Percentiles rank a stretch among this genome's conserved stretches.
These are phyloP conservation scores for Rhizophagus clarus DNA, from an alignment of 192 early-diverging fungal species.

Conservation along the genomic window DNA sequence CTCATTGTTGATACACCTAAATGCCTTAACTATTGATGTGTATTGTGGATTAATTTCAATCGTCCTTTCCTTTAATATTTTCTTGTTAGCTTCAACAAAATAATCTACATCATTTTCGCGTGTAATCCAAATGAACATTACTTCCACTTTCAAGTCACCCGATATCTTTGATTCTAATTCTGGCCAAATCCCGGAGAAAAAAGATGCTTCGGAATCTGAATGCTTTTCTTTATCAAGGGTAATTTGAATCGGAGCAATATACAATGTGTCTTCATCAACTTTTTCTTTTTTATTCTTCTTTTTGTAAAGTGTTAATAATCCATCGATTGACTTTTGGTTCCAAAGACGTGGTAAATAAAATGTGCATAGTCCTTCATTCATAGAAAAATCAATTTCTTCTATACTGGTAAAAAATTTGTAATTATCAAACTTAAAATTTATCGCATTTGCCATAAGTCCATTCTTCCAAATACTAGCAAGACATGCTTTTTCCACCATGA, in stretches of 20 bases:
- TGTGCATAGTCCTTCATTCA: background rate
- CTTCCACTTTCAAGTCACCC: too few species aligned
- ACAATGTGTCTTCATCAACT: too few species aligned
- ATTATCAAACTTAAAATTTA: conserved; percentile 7
- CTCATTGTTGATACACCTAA: background rate
- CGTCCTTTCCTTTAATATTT: background rate
- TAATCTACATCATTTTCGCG: too few species aligned
- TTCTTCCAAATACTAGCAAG: background rate
- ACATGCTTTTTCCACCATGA: conserved; percentile 19
- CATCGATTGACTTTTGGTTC: background rate
- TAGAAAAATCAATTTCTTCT: background rate
- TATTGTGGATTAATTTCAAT: background rate
- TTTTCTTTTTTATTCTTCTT: too few species aligned
- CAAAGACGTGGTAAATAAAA: conserved; percentile 16
- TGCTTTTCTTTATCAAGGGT: too few species aligned
- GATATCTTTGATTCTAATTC: too few species aligned
- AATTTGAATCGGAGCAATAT: too few species aligned
- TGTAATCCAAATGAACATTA: too few species aligned
- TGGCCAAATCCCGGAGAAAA: too few species aligned
- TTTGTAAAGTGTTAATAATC: too few species aligned
- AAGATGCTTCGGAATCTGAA: too few species aligned
- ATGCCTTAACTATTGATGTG: background rate
- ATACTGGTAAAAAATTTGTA: background rate
- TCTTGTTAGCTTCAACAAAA: too few species aligned
- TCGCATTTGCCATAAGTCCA: background rate